A percentile compares a stretch with the other conserved stretches of the same genome.
These are phyloP conservation scores for Verticillium nubilum DNA, from an alignment of 2,329 filamentous ascomycete genomes.

Conservation along the genomic window DNA sequence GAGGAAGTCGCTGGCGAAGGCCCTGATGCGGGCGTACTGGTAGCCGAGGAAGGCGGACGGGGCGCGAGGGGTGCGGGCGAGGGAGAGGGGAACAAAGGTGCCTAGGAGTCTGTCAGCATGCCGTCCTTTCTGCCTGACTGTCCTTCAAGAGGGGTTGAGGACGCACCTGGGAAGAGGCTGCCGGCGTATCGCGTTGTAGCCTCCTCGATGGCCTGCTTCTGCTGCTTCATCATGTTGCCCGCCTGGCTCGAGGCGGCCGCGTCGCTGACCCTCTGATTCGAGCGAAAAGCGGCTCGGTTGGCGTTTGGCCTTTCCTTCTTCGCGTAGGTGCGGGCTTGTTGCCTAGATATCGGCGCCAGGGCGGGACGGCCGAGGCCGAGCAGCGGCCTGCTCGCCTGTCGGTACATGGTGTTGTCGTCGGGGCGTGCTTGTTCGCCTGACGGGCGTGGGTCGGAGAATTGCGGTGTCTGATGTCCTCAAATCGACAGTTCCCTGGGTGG, in stretches of 20 bases:
- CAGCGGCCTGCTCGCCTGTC: slow-evolving; percentile 6
- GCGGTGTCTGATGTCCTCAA: not conserved
- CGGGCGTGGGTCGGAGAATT: not conserved
- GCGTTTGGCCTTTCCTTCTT: not conserved
- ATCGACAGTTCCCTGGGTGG: not conserved
- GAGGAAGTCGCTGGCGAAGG: slow-evolving; percentile 27
- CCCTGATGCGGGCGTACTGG: slow-evolving; percentile 28
- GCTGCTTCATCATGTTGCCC: not conserved
- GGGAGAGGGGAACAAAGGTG: slow-evolving; percentile 41
- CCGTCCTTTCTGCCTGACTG: not conserved
- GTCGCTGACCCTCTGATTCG: not conserved
- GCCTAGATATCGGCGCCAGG: not conserved
- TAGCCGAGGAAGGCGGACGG: slow-evolving; percentile 26
- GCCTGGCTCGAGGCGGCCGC: not conserved
- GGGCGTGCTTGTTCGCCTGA: not conserved
- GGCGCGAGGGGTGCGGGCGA: slow-evolving; percentile 25
- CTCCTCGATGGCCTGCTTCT: not conserved
- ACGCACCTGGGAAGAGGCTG: not conserved
- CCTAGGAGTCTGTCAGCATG: slow-evolving; percentile 22
- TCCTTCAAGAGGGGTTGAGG: not conserved
- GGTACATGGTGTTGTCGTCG: slow-evolving; percentile 4
- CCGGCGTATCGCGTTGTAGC: not conserved
- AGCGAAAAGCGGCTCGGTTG: not conserved
- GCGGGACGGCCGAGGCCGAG: slow-evolving; percentile 4
- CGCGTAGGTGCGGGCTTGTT: not conserved